phyloP scores from a whole-genome alignment of 2,329 filamentous ascomycete genomes.

The Rutstroemia sp. region DNA sequence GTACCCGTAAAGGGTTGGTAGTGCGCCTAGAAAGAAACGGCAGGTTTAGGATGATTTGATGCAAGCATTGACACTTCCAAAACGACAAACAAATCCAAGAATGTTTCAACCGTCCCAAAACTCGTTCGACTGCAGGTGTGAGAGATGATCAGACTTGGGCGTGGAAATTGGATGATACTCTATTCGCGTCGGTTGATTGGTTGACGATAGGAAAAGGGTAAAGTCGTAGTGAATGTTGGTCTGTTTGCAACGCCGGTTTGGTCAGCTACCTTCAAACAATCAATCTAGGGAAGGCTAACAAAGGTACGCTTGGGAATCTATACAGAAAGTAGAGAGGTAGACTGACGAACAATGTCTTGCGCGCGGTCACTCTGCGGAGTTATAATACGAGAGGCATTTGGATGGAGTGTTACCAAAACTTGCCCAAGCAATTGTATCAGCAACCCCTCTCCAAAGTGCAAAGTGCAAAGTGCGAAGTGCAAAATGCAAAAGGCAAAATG shows the following conservation, averaged over 20 bases:
- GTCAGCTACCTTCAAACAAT: neutral
- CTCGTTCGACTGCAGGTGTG: neutral
- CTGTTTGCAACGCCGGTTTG: neutral
- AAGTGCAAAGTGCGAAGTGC: neutral
- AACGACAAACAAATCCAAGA: conserved; percentile 14
- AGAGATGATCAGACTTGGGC: neutral
- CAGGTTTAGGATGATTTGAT: conserved; percentile 15
- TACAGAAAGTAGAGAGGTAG: neutral
- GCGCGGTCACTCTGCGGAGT: neutral
- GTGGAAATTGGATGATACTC: neutral
- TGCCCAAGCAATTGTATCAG: neutral
- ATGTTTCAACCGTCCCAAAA: conserved; percentile 19
- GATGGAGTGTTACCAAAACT: neutral
- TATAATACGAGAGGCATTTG: neutral
- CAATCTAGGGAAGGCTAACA: neutral
- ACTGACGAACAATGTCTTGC: neutral
- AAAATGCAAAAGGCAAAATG: no score
- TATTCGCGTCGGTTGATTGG: neutral
- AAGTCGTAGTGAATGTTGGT: neutral
- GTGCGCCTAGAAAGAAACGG: conserved; percentile 5
- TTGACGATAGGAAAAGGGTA: neutral
- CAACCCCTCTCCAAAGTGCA: neutral
- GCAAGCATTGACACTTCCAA: conserved; percentile 22
- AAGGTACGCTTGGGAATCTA: neutral
- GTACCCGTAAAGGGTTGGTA: conserved; percentile 13